Evolutionary conservation across 2,329 filamentous ascomycete species (phyloP).

Genomic region (Sporothrix phasma): DNA sequence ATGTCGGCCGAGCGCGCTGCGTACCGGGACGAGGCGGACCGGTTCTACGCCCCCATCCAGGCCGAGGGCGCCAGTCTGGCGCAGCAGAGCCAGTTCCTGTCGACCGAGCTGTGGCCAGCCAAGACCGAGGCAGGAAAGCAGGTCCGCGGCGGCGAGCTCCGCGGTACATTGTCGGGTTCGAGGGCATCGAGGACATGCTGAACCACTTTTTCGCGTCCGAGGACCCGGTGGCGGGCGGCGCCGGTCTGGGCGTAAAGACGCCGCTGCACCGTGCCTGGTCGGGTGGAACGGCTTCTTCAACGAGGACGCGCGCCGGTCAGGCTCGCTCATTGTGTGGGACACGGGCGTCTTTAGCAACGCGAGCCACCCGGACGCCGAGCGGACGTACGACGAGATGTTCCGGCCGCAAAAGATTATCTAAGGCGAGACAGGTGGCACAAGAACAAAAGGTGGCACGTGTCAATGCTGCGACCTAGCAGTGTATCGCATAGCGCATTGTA

Average conservation of each 20-base stretch:
- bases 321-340: conserved; percentile 52
- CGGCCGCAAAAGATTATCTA: not conserved
- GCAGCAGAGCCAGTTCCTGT: conserved; percentile 39
- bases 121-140: not conserved
- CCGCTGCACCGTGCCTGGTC: conserved; percentile 38
- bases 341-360: conserved; percentile 29
- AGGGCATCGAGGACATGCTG: conserved; percentile 42
- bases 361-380: conserved; percentile 16
- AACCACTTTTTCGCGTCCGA: conserved; percentile 33
- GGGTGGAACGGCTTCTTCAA: conserved; percentile 53
- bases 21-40: conserved; percentile 84
- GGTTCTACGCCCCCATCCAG: conserved; percentile 64
- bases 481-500: too few relatives aligned
- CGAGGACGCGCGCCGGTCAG: conserved; percentile 48
- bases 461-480: not conserved
- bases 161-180: conserved; percentile 51
- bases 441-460: not conserved
- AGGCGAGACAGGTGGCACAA: not conserved
- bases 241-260: conserved; percentile 31
- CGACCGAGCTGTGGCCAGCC: conserved; percentile 39
- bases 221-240: conserved; percentile 23
- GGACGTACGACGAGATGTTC: not conserved
- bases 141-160: conserved; percentile 29
- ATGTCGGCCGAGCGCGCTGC: conserved; percentile 47
- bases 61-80: not conserved